These are phyloP conservation scores for Ogataea philodendri DNA, from an alignment of 805 yeast genomes.

Conservation along the genomic window DNA sequence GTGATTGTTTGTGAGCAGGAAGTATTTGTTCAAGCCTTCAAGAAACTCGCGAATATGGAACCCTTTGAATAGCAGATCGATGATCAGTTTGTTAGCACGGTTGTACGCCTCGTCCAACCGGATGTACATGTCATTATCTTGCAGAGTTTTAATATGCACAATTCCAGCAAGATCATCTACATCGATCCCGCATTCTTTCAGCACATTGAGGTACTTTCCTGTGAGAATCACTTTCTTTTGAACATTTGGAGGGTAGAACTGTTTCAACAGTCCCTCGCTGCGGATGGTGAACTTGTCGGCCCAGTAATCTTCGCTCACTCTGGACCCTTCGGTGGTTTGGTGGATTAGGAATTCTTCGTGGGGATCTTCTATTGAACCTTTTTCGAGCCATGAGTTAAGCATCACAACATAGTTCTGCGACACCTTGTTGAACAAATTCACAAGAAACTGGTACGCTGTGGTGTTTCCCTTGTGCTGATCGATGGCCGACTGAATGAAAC, in stretches of 20 bases:
- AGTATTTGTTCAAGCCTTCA: constrained; percentile 51
- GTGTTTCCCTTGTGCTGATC: constrained; percentile 65
- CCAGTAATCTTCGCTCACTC: constrained; percentile 60
- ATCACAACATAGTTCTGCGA: constrained; percentile 62
- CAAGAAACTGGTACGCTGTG: constrained; percentile 50
- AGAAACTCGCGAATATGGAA: constrained; percentile 52
- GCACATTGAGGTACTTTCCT: constrained; percentile 80
- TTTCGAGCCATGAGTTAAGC: constrained; percentile 75
- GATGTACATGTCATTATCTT: constrained; percentile 42
- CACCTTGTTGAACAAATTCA: constrained; percentile 51
- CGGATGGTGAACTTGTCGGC: constrained; percentile 70
- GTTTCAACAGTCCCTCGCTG: constrained; percentile 70
- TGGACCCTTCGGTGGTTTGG: constrained; percentile 23
- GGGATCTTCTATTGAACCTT: constrained; percentile 75
- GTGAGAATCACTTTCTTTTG: constrained; percentile 71
- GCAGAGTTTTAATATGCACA: constrained; percentile 22
- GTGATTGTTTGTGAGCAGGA: constrained; percentile 52
- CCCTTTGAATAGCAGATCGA: constrained; percentile 58
- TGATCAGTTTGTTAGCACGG: constrained; percentile 62
- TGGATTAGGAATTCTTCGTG: constrained; percentile 80
- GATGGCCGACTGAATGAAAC: constrained; percentile 57
- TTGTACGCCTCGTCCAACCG: constrained; percentile 60
- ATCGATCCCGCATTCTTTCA: constrained; percentile 57
- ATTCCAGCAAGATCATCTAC: constrained; percentile 10
- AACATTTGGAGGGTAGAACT: constrained; percentile 50